phyloP scores from a whole-genome alignment of 2,329 filamentous ascomycete genomes.

The Daldinia sp. region DNA sequence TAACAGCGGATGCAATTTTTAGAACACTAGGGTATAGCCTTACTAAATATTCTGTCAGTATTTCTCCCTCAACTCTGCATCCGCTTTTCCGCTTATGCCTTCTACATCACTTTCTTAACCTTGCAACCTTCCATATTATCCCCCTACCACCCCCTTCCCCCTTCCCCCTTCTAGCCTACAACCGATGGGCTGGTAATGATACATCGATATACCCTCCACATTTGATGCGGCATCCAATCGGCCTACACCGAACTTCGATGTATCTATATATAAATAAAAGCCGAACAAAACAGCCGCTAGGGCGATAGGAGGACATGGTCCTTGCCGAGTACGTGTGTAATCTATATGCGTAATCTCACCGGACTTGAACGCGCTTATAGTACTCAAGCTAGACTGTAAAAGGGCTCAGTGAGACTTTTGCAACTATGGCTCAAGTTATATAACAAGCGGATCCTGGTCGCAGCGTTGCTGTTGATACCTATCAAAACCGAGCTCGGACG shows the following conservation, averaged over 20 bases:
- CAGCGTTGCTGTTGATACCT: not conserved
- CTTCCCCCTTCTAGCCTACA: not conserved
- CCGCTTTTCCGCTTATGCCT: not conserved
- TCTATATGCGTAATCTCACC: not conserved
- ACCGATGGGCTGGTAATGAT: not conserved
- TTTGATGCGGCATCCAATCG: not conserved
- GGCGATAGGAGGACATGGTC: not conserved
- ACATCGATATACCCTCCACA: conserved; percentile 6
- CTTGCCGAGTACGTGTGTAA: not conserved
- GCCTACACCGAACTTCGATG: not conserved
- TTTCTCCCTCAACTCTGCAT: not conserved
- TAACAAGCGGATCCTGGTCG: conserved; percentile 10
- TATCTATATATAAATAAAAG: conserved; percentile 20
- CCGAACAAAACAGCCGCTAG: conserved; percentile 5
- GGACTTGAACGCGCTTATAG: not conserved
- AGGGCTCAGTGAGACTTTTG: not conserved
- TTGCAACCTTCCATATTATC: too few species aligned
- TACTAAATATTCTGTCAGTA: not conserved
- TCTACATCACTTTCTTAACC: not conserved
- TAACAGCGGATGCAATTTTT: not conserved
- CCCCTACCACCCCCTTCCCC: too few species aligned
- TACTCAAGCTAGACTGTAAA: not conserved
- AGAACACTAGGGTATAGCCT: not conserved
- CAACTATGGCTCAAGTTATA: not conserved
- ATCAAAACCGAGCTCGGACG: not conserved